Percentiles rank a stretch among this genome's conserved stretches.
Conservation (phyloP, 2,329 filamentous ascomycete species). For the Trichothecium roseum region DNA sequence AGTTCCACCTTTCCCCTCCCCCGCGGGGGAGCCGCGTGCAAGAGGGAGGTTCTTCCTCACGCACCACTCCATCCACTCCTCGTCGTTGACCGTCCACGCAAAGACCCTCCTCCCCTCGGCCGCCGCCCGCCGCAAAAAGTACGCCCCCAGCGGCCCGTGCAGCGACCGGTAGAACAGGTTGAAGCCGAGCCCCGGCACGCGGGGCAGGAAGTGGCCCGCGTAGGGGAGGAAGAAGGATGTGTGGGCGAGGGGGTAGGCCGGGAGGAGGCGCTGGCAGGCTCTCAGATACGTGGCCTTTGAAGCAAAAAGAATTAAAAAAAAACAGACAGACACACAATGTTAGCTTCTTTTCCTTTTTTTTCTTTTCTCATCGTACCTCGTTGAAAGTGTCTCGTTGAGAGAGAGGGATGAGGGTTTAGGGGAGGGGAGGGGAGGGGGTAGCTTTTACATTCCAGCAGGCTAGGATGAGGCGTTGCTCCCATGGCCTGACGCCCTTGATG, state of each 20-base stretch:
- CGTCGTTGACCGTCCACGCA: constrained; percentile 81
- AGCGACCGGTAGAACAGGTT: constrained; percentile 65
- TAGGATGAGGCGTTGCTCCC: constrained; percentile 64
- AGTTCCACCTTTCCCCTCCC: too few species aligned
- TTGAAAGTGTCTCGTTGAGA: neutral
- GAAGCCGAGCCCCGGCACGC: constrained; percentile 57
- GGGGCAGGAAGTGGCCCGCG: constrained; percentile 56
- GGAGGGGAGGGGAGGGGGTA: constrained; percentile 1
- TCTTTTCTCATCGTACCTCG: neutral
- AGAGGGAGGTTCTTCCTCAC: constrained; percentile 39
- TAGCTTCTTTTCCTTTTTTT: neutral
- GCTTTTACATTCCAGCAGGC: constrained; percentile 68
- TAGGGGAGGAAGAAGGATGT: constrained; percentile 59
- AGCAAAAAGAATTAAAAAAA: neutral
- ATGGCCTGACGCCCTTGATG: constrained; percentile 39
- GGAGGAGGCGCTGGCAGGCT: constrained; percentile 50
- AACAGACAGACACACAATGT: neutral
- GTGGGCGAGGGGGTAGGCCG: constrained; percentile 52
- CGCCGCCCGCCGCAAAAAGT: constrained; percentile 54
- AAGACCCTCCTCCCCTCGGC: constrained; percentile 47
- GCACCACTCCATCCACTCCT: constrained; percentile 71
- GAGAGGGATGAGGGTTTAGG: neutral
- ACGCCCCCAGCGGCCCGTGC: constrained; percentile 53
- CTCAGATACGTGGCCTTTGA: constrained; percentile 55
- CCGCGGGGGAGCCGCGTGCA: too few species aligned